Percentiles rank a stretch among this genome's conserved stretches.
Conservation (phyloP, 2,329 filamentous ascomycete species). For the Sarocladium brachiariae region DNA sequence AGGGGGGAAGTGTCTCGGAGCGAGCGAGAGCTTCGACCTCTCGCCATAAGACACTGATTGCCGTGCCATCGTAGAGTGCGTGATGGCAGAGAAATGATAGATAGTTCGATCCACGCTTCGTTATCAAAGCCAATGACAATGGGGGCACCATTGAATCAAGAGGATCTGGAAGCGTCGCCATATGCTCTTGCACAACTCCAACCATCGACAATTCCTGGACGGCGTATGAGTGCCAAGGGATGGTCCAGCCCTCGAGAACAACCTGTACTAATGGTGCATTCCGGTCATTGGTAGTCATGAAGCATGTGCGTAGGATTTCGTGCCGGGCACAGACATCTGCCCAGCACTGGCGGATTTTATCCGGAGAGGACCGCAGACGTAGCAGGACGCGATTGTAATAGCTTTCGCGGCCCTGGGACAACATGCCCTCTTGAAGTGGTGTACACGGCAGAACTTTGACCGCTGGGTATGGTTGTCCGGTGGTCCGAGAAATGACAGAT, state of each 20-base stretch:
- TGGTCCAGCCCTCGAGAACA: slow-evolving; percentile 43
- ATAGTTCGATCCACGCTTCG: slow-evolving; percentile 23
- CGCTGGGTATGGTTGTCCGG: slow-evolving; percentile 28
- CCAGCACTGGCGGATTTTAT: slow-evolving; percentile 55
- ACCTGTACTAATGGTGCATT: slow-evolving; percentile 65
- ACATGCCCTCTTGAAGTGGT: slow-evolving; percentile 82
- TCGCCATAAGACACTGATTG: slow-evolving; percentile 60
- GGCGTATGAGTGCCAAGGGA: slow-evolving; percentile 33
- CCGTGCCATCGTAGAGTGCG: slow-evolving; percentile 79
- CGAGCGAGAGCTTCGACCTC: slow-evolving; percentile 60
- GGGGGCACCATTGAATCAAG: slow-evolving; percentile 40
- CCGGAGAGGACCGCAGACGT: slow-evolving; percentile 43
- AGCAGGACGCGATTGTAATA: slow-evolving; percentile 73
- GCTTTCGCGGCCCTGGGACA: slow-evolving; percentile 45
- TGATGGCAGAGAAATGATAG: slow-evolving; percentile 61
- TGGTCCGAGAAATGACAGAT: slow-evolving; percentile 25
- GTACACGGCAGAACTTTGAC: slow-evolving; percentile 69
- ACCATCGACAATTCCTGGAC: slow-evolving; percentile 26
- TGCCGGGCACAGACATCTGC: slow-evolving; percentile 55
- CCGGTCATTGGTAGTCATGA: slow-evolving; percentile 56
- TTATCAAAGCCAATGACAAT: slow-evolving; percentile 37
- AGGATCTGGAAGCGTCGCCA: slow-evolving; percentile 27
- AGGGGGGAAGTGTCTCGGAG: slow-evolving; percentile 36
- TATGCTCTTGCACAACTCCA: slow-evolving; percentile 32
- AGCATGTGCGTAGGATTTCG: slow-evolving; percentile 71